phyloP scores from a whole-genome alignment of 2,329 filamentous ascomycete species.

The Penicillium sp. region DNA sequence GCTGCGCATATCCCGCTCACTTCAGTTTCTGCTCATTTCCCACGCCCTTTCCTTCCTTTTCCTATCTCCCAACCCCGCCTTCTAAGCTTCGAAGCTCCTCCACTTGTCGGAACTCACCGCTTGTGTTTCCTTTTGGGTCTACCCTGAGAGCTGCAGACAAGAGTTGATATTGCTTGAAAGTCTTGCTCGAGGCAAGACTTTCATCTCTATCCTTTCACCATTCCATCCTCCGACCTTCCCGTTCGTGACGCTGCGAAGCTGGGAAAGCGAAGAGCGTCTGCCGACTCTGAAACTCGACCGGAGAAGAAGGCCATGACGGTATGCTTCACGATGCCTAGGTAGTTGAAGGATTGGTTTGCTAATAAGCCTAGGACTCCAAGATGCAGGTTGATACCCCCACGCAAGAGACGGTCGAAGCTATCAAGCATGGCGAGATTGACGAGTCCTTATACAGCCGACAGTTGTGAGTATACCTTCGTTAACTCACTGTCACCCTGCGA shows the following conservation, averaged over 20 bases:
- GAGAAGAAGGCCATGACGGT: slow-evolving; percentile 61
- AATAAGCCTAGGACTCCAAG: slow-evolving; percentile 52
- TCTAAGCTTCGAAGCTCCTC: slow-evolving; percentile 12
- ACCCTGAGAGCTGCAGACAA: slow-evolving; percentile 33
- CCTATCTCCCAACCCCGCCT: slow-evolving; percentile 7
- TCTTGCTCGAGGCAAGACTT: slow-evolving; percentile 50
- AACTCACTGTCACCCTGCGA: slow-evolving; percentile 7
- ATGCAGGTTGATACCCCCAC: slow-evolving; percentile 67
- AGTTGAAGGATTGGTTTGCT: not conserved
- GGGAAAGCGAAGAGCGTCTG: slow-evolving; percentile 59
- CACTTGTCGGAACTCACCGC: slow-evolving; percentile 24
- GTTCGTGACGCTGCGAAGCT: slow-evolving; percentile 53
- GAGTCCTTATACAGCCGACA: slow-evolving; percentile 71
- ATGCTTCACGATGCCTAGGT: slow-evolving; percentile 29
- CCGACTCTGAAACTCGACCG: slow-evolving; percentile 51
- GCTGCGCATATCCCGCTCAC: slow-evolving; percentile 6
- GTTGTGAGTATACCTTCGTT: slow-evolving; percentile 47
- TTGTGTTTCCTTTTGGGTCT: slow-evolving; percentile 30
- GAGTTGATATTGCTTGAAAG: slow-evolving; percentile 40
- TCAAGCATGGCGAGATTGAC: slow-evolving; percentile 69
- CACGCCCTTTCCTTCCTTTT: not conserved
- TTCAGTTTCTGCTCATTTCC: not conserved
- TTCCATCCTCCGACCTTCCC: slow-evolving; percentile 49
- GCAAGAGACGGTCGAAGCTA: slow-evolving; percentile 62
- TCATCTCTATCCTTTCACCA: slow-evolving; percentile 44